Evolutionary conservation across 1,284 basidiomycete genomes (phyloP).

Genomic region (Lentinula novae-zelandiae): DNA sequence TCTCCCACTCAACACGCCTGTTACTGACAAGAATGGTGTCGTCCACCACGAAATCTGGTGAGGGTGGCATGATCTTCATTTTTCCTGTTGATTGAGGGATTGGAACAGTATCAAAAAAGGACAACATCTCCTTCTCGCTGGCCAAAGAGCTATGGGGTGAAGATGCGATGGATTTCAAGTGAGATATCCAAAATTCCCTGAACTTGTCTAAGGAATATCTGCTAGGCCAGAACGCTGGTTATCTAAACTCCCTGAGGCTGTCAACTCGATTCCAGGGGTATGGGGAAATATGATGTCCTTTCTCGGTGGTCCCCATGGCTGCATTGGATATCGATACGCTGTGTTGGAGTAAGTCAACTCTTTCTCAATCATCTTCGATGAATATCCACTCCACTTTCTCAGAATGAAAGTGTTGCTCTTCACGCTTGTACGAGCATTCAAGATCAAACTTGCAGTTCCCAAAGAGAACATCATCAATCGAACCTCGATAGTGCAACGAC

Average conservation of each 20-base stretch:
- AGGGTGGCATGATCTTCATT: slow-evolving; percentile 6
- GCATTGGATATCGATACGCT: slow-evolving; percentile 54
- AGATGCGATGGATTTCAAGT: slow-evolving; percentile 41
- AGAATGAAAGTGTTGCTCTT: slow-evolving; percentile 60
- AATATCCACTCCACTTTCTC: background rate
- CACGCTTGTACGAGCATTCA: slow-evolving; percentile 50
- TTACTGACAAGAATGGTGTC: slow-evolving; percentile 22
- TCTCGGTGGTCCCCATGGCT: slow-evolving; percentile 39
- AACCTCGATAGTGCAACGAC: slow-evolving; percentile 27
- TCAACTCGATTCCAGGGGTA: slow-evolving; percentile 33
- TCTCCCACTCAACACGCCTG: slow-evolving; percentile 49
- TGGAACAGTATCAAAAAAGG: slow-evolving; percentile 32
- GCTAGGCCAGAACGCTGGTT: slow-evolving; percentile 41
- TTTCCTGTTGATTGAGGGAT: background rate
- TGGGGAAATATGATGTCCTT: slow-evolving; percentile 36
- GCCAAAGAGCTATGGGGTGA: slow-evolving; percentile 41
- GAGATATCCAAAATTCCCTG: background rate
- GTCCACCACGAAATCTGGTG: slow-evolving; percentile 27
- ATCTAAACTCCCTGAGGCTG: slow-evolving; percentile 25
- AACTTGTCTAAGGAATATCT: background rate
- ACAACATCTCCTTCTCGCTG: slow-evolving; percentile 33
- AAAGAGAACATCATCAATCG: slow-evolving; percentile 33
- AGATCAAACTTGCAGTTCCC: slow-evolving; percentile 50
- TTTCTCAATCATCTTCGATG: background rate
- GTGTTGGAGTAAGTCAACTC: slow-evolving; percentile 40